phyloP scores from a whole-genome alignment of 2,329 filamentous ascomycete species.

The Hymenoscyphus repandus region DNA sequence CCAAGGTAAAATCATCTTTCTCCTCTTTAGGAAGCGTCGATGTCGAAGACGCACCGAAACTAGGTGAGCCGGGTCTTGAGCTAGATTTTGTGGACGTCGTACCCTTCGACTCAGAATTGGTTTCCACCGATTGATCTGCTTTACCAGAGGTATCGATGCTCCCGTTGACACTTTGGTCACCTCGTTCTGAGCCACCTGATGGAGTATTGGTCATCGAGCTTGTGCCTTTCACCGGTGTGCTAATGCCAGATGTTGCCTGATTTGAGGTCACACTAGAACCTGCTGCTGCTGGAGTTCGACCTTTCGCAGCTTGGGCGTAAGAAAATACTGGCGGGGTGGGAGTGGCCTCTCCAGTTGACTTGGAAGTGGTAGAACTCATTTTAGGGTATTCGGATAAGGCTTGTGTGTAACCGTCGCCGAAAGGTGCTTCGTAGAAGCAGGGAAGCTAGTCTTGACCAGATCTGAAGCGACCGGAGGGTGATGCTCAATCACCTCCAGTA shows the following conservation, averaged over 20 bases:
- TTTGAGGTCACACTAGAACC: slow-evolving; percentile 25
- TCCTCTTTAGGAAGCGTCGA: slow-evolving; percentile 45
- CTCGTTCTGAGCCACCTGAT: slow-evolving; percentile 14
- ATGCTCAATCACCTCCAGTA: slow-evolving; percentile 26
- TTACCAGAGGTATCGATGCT: slow-evolving; percentile 18
- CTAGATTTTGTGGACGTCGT: slow-evolving; percentile 23
- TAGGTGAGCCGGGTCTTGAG: slow-evolving; percentile 47
- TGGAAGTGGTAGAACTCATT: slow-evolving; percentile 39
- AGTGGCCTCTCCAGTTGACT: slow-evolving; percentile 30
- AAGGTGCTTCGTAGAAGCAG: slow-evolving; percentile 10
- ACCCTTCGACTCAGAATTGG: slow-evolving; percentile 18
- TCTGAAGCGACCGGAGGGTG: slow-evolving; percentile 16
- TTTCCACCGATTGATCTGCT: slow-evolving; percentile 17
- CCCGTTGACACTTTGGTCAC: slow-evolving; percentile 18
- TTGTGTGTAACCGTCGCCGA: slow-evolving; percentile 6
- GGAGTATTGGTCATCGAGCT: slow-evolving; percentile 25
- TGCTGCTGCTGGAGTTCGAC: slow-evolving; percentile 41
- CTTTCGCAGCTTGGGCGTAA: slow-evolving; percentile 93
- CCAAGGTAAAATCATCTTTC: slow-evolving; percentile 46
- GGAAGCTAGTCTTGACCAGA: slow-evolving; percentile 10
- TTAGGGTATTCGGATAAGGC: slow-evolving; percentile 14
- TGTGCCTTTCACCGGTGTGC: slow-evolving; percentile 27
- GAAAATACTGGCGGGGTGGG: slow-evolving; percentile 62
- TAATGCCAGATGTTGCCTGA: slow-evolving; percentile 29
- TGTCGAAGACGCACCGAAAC: slow-evolving; percentile 45